These are phyloP conservation scores for Setomelanomma holmii DNA, from an alignment of 2,329 filamentous ascomycete genomes.

Conservation along the genomic window DNA sequence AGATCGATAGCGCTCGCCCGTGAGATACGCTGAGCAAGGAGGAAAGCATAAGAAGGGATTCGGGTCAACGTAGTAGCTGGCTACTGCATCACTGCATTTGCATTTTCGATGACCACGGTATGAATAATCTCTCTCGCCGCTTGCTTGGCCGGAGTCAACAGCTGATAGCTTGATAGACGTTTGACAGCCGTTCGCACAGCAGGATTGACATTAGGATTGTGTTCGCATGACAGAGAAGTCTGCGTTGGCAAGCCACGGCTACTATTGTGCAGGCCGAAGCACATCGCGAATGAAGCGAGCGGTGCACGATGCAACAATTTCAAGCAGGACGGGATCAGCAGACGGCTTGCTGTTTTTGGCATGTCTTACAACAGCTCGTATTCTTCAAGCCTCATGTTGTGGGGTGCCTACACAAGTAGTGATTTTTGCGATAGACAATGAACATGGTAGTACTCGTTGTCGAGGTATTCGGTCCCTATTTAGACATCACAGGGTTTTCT, in stretches of 20 bases:
- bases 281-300: slow-evolving; percentile 3
- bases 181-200: background rate
- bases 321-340: background rate
- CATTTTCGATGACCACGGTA: slow-evolving; percentile 9
- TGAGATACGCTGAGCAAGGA: background rate
- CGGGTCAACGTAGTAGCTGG: slow-evolving; percentile 27
- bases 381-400: background rate
- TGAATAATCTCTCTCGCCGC: background rate
- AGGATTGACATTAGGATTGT: background rate
- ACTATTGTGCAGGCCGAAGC: background rate
- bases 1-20: background rate
- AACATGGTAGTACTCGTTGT: too few species aligned
- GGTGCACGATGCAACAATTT: slow-evolving; percentile 1
- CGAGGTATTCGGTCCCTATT: too few species aligned
- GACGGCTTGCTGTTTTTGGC: background rate
- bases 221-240: background rate
- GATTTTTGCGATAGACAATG: background rate
- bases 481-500: too few species aligned
- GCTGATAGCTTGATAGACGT: background rate
- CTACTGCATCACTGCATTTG: slow-evolving; percentile 21
- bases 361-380: background rate
- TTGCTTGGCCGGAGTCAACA: background rate
- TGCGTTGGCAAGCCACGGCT: slow-evolving; percentile 1
- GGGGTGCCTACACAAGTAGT: background rate
- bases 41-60: background rate